Conservation (phyloP, 2,329 filamentous ascomycete species). For the Penicillium sp. region DNA sequence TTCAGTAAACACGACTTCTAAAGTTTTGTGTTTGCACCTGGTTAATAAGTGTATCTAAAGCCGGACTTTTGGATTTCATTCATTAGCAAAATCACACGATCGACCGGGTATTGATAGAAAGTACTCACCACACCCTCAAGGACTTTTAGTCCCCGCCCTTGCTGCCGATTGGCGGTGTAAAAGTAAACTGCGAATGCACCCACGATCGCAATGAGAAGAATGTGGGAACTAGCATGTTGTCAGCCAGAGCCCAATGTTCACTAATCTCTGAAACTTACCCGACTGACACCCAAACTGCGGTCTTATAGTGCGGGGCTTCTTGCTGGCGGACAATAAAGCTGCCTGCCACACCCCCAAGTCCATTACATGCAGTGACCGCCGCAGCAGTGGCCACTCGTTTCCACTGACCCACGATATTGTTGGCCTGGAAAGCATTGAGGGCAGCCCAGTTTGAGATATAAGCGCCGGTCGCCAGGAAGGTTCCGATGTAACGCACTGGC, state of each 20-base stretch:
- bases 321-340: conserved; percentile 63
- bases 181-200: conserved; percentile 56
- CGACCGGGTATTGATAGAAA: not conserved
- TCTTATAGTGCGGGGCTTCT: conserved; percentile 63
- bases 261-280: conserved; percentile 36
- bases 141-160: conserved; percentile 48
- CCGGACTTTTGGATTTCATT: conserved; percentile 22
- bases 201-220: conserved; percentile 59
- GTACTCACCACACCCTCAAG: conserved; percentile 50
- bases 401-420: conserved; percentile 65
- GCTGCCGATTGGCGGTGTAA: conserved; percentile 51
- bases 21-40: not conserved
- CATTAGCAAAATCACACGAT: conserved; percentile 1
- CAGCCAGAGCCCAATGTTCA: not conserved
- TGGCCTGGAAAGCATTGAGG: conserved; percentile 62
- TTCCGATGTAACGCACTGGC: conserved; percentile 63
- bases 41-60: conserved; percentile 39
- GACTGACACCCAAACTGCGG: conserved; percentile 67
- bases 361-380: conserved; percentile 60
- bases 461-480: conserved; percentile 65
- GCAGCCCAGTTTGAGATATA: conserved; percentile 71
- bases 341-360: conserved; percentile 64
- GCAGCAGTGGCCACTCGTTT: conserved; percentile 64
- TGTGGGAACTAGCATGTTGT: conserved; percentile 49
- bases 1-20: not conserved